Percentiles rank a stretch among this genome's conserved stretches.
These are phyloP conservation scores for Asterophora lycoperdoides DNA, from an alignment of 768 basidiomycete species.

Conservation along the genomic window DNA sequence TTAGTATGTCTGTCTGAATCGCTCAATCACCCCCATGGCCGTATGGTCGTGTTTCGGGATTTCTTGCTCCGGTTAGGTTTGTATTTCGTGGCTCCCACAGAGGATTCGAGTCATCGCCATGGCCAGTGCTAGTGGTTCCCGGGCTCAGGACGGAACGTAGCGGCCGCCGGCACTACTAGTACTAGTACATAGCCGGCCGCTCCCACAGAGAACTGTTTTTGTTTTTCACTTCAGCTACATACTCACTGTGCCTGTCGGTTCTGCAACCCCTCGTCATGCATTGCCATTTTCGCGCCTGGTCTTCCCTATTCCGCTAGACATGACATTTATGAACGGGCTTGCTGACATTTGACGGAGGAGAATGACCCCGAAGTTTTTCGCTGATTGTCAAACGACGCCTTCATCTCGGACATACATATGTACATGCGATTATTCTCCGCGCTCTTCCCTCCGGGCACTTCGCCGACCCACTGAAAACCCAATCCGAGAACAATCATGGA, in stretches of 20 bases:
- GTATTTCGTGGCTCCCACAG: too few relatives aligned
- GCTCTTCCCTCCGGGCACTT: too few relatives aligned
- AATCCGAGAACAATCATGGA: slow-evolving; percentile 1
- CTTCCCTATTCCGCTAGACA: too few relatives aligned
- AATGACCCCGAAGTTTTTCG: slow-evolving; percentile 3
- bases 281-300: not conserved
- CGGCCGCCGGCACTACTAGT: too few relatives aligned
- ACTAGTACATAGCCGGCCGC: too few relatives aligned
- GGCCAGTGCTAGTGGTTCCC: too few relatives aligned
- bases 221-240: not conserved
- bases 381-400: not conserved
- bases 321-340: slow-evolving; percentile 5
- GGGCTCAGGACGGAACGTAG: too few relatives aligned
- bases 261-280: not conserved
- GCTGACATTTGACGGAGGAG: not conserved
- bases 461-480: too few relatives aligned
- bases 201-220: too few relatives aligned
- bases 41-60: not conserved
- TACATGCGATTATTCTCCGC: too few relatives aligned
- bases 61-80: not conserved
- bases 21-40: not conserved
- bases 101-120: not conserved
- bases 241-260: not conserved
- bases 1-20: too few relatives aligned
- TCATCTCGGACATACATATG: too few relatives aligned